These are phyloP conservation scores for Acacia crassicarpa DNA, from an alignment of 306 rosid genomes.

Conservation along the genomic window DNA sequence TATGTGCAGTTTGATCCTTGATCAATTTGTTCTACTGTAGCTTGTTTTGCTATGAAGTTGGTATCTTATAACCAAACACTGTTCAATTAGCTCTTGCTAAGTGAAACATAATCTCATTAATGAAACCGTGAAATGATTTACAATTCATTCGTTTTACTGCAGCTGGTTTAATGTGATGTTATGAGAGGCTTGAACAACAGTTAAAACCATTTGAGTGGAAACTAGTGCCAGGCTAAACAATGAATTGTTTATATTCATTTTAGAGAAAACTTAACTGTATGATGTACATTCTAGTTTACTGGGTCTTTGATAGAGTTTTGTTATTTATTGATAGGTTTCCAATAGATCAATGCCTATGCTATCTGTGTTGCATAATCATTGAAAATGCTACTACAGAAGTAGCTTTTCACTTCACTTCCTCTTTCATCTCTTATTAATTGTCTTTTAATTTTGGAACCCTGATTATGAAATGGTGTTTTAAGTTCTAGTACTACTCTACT, in stretches of 20 bases:
- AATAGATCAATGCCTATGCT: background rate
- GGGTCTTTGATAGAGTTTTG: background rate
- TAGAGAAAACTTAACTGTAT: background rate
- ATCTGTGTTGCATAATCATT: background rate
- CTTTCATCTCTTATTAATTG: background rate
- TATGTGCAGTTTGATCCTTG: no score
- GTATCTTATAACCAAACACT: background rate
- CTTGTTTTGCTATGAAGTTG: background rate
- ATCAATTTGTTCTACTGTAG: background rate
- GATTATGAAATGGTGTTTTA: background rate
- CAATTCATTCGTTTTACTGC: background rate
- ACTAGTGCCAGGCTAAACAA: background rate
- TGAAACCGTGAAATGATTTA: background rate
- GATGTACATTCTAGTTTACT: background rate
- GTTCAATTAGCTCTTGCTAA: background rate
- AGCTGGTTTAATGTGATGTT: background rate
- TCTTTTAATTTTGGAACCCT: conserved; percentile 1
- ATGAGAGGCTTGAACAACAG: background rate
- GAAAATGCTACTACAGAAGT: background rate
- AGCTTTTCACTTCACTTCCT: background rate
- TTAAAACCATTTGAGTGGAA: background rate
- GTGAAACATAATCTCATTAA: background rate
- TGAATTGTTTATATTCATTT: no score
- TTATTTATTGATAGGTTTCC: background rate
- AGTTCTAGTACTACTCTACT: background rate